Conservation (phyloP, 345 rosid species). For the Corchorus capsularis region DNA sequence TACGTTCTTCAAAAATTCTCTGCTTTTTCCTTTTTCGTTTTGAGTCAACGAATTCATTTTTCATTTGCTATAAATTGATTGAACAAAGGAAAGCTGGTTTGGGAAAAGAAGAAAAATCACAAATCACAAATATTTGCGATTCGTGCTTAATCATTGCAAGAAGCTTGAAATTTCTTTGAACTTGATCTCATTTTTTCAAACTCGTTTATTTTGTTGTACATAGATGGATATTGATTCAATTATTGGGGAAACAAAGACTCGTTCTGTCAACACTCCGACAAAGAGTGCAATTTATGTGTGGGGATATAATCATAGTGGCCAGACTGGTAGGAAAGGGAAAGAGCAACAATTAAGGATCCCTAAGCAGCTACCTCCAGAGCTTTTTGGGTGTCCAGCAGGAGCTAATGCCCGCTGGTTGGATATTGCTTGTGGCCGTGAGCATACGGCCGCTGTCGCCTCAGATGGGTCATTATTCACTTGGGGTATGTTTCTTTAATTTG, state of each 20-base stretch:
- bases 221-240: slow-evolving; percentile 72
- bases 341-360: slow-evolving; percentile 81
- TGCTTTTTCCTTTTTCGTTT: no score
- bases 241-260: slow-evolving; percentile 56
- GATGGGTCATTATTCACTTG: slow-evolving; percentile 98
- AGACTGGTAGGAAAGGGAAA: slow-evolving; percentile 81
- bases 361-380: slow-evolving; percentile 89
- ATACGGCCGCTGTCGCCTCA: slow-evolving; percentile 93
- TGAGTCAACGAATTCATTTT: no score
- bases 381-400: slow-evolving; percentile 88
- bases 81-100: no score
- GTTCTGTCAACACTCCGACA: slow-evolving; percentile 47
- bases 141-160: not conserved
- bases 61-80: no score
- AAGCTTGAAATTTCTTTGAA: not conserved
- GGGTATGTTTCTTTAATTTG: slow-evolving; percentile 52
- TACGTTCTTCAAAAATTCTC: no score
- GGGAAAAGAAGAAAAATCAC: no score
- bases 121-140: no score
- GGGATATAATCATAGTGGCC: slow-evolving; percentile 95
- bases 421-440: slow-evolving; percentile 91
- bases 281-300: slow-evolving; percentile 96
- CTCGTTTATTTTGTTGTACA: not conserved
- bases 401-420: slow-evolving; percentile 82
- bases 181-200: slow-evolving; percentile 1